phyloP scores from a whole-genome alignment of 1,139 yeast species.

The Debaryomyces nepalensis region DNA sequence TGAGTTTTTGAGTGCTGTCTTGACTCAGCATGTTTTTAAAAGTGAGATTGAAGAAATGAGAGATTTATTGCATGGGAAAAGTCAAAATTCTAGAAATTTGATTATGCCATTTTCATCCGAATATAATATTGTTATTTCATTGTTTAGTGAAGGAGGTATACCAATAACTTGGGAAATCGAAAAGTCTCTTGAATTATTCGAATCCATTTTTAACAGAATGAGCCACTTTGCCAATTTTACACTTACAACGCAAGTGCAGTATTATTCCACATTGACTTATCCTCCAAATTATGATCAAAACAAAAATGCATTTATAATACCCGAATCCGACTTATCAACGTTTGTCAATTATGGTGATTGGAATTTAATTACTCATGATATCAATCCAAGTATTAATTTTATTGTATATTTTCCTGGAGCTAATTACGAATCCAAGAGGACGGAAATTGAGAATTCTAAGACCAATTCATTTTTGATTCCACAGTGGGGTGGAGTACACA shows the following conservation, averaged over 20 bases:
- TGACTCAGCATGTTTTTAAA: conserved; percentile 42
- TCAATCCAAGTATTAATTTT: conserved; percentile 71
- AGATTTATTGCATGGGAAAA: conserved; percentile 21
- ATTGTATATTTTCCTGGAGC: conserved; percentile 62
- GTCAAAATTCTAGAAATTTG: conserved; percentile 32
- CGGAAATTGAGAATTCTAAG: conserved; percentile 46
- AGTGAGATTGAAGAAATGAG: conserved; percentile 38
- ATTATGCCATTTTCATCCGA: conserved; percentile 62
- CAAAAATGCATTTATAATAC: conserved; percentile 38
- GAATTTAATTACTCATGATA: conserved; percentile 62
- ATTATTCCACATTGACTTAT: conserved; percentile 54
- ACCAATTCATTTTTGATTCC: conserved; percentile 81
- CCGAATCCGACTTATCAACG: conserved; percentile 58
- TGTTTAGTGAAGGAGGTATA: conserved; percentile 47
- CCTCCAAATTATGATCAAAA: conserved; percentile 31
- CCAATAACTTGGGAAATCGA: conserved; percentile 47
- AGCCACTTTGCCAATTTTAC: conserved; percentile 68
- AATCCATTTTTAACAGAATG: conserved; percentile 37
- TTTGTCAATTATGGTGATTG: conserved; percentile 80
- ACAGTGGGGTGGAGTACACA: conserved; percentile 83
- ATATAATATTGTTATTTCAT: conserved; percentile 70
- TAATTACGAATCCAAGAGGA: conserved; percentile 48
- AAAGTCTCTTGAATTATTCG: conserved; percentile 28
- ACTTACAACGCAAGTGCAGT: conserved; percentile 78
- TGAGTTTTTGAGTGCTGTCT: conserved; percentile 36